These are phyloP conservation scores for Tolypocladium inflatum DNA, from an alignment of 2,329 filamentous ascomycete genomes.

Conservation along the genomic window DNA sequence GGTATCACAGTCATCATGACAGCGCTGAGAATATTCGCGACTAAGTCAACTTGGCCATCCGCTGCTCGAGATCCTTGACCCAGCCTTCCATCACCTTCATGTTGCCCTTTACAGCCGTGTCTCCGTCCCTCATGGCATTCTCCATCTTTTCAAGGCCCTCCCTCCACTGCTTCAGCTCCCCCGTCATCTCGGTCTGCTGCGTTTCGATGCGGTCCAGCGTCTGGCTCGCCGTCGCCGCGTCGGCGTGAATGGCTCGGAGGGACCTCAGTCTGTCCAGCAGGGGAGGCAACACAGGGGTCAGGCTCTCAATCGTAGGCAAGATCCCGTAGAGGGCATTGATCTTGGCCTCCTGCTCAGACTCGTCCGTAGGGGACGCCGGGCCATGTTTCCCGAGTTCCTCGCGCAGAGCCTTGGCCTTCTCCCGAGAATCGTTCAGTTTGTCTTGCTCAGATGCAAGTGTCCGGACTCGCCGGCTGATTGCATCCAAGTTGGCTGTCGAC, in stretches of 20 bases:
- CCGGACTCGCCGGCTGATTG: conserved; percentile 59
- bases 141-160: conserved; percentile 75
- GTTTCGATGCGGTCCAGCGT: conserved; percentile 69
- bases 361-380: conserved; percentile 30
- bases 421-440: conserved; percentile 55
- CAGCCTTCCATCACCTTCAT: conserved; percentile 78
- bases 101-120: conserved; percentile 65
- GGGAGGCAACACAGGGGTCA: conserved; percentile 76
- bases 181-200: conserved; percentile 71
- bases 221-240: conserved; percentile 72
- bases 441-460: conserved; percentile 66
- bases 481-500: conserved; percentile 63
- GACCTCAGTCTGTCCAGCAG: conserved; percentile 79
- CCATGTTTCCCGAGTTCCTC: conserved; percentile 45
- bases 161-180: conserved; percentile 79
- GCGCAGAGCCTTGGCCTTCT: conserved; percentile 51
- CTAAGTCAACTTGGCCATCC: conserved; percentile 51
- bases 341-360: conserved; percentile 69
- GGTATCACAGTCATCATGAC: conserved; percentile 6
- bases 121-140: conserved; percentile 59
- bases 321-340: conserved; percentile 88
- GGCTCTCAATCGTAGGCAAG: conserved; percentile 76
- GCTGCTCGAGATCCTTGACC: conserved; percentile 78
- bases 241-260: conserved; percentile 73
- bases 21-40: conserved; percentile 1